Conservation (phyloP, 345 rosid genomes). For the Syzygium aqueum region DNA sequence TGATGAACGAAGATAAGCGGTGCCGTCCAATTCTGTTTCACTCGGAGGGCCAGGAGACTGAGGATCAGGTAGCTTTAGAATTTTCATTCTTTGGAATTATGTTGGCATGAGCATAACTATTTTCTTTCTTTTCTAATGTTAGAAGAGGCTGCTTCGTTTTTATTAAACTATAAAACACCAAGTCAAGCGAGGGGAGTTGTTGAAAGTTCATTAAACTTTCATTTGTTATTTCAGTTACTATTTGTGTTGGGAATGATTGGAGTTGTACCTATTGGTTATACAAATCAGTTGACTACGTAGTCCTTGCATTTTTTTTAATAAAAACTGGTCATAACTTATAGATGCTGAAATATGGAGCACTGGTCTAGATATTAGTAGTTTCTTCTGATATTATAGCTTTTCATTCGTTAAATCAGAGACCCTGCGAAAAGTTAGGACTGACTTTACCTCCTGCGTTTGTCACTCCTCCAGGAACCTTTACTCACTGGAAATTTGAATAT, state of each 20-base stretch:
- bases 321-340: not conserved
- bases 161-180: not conserved
- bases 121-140: not conserved
- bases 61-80: conserved; percentile 46
- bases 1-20: conserved; percentile 77
- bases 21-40: conserved; percentile 71
- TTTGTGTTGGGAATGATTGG: not conserved
- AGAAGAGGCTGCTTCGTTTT: not conserved
- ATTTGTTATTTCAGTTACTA: not conserved
- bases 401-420: not conserved
- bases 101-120: not conserved
- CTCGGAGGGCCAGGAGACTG: conserved; percentile 46
- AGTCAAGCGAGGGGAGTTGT: not conserved
- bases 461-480: conserved; percentile 46
- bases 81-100: not conserved
- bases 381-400: not conserved
- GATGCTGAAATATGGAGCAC: not conserved
- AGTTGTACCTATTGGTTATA: not conserved
- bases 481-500: conserved; percentile 59
- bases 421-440: not conserved
- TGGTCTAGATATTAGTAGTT: not conserved
- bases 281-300: not conserved
- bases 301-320: not conserved
- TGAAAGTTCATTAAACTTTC: not conserved
- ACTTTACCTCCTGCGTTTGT: not conserved